Percentiles rank a stretch among this genome's conserved stretches.
These are phyloP conservation scores for Cercis canadensis DNA, from an alignment of 306 rosid species.

Conservation along the genomic window DNA sequence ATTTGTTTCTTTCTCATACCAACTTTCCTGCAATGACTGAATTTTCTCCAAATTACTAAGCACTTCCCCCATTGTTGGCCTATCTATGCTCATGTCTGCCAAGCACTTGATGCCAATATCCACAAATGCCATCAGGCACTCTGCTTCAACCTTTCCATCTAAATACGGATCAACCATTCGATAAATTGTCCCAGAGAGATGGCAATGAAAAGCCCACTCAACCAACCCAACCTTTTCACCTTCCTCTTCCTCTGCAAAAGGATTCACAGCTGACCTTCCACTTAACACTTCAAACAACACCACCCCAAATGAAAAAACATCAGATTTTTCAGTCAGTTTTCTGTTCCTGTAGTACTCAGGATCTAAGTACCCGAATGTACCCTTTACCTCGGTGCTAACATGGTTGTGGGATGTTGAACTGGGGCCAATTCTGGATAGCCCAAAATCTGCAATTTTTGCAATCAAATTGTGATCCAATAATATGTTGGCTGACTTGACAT, in stretches of 20 bases:
- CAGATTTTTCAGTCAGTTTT: conserved; percentile 53
- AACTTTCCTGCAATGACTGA: conserved; percentile 26
- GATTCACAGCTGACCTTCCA: conserved; percentile 48
- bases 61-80: conserved; percentile 55
- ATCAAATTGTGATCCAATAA: conserved; percentile 52
- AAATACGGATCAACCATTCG: conserved; percentile 48
- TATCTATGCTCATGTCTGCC: conserved; percentile 35
- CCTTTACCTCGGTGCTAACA: conserved; percentile 55
- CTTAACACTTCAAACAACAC: conserved; percentile 62
- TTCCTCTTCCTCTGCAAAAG: conserved; percentile 38
- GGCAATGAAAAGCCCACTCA: conserved; percentile 49
- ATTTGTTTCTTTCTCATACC: conserved; percentile 24
- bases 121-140: conserved; percentile 46
- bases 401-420: conserved; percentile 28
- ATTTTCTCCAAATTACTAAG: conserved; percentile 43
- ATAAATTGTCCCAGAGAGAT: conserved; percentile 32
- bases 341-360: conserved; percentile 51
- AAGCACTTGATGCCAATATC: conserved; percentile 43
- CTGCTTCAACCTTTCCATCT: conserved; percentile 25
- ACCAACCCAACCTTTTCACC: conserved; percentile 45
- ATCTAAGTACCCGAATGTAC: conserved; percentile 51
- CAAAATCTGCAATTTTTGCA: conserved; percentile 62
- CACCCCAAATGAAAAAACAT: conserved; percentile 71
- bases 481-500: conserved; percentile 61
- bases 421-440: conserved; percentile 51